These are phyloP conservation scores for Russula sp. DNA, from an alignment of 768 basidiomycete species.

Conservation along the genomic window DNA sequence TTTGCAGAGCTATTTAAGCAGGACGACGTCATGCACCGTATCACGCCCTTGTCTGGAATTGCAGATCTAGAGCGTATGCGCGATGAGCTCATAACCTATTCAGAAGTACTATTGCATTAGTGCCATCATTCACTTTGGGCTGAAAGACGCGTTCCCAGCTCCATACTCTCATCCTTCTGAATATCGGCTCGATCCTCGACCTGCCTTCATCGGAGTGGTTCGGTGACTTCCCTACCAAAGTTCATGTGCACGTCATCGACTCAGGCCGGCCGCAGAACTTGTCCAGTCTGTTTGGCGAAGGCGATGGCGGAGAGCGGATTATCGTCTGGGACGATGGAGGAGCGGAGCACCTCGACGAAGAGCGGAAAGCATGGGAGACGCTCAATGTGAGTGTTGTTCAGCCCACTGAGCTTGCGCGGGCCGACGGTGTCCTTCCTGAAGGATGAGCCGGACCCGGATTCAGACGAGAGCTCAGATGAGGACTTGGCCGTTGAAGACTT, in stretches of 20 bases:
- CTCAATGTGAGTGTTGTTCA: conserved; percentile 51
- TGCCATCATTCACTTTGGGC: not conserved
- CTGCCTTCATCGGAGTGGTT: conserved; percentile 71
- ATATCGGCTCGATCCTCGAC: conserved; percentile 87
- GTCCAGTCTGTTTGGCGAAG: conserved; percentile 72
- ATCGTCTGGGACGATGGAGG: conserved; percentile 93
- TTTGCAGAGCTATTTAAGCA: conserved; percentile 84
- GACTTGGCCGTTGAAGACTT: conserved; percentile 37
- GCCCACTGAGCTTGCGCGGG: not conserved
- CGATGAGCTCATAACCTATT: conserved; percentile 57
- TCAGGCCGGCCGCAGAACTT: conserved; percentile 88
- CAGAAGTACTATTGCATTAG: conserved; percentile 47
- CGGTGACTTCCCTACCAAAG: conserved; percentile 55
- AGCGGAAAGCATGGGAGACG: conserved; percentile 79
- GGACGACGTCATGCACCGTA: conserved; percentile 88
- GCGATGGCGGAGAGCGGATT: conserved; percentile 62
- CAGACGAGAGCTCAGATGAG: conserved; percentile 53
- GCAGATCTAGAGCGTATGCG: conserved; percentile 63
- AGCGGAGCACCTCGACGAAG: conserved; percentile 60
- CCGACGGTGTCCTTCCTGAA: conserved; percentile 28
- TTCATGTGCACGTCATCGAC: conserved; percentile 90
- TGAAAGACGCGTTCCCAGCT: conserved; percentile 41
- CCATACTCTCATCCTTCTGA: conserved; percentile 85
- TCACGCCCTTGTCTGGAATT: conserved; percentile 85
- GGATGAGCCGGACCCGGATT: conserved; percentile 76